Evolutionary conservation across 805 yeast genomes (phyloP), one percentile per base, ranked within the genome.

Genomic region (Ogataea nakhonphanomensis): DNA sequence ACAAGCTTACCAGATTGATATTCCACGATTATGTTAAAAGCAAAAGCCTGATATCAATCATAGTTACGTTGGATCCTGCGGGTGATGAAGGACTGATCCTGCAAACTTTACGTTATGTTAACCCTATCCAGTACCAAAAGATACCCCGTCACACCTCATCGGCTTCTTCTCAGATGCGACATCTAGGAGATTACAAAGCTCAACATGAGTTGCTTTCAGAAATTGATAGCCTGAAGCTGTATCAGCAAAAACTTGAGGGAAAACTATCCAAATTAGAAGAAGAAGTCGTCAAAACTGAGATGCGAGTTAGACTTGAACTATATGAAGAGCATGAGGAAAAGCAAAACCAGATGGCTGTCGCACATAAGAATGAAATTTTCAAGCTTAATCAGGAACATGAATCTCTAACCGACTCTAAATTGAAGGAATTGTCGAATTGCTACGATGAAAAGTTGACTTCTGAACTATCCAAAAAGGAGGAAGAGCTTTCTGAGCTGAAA

Each of bases 1-100:
- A 72, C 23, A 74, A 71, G 48, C 59, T 76, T 12, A 71, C 78
- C 3, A 69, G 77, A 47, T 47, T 76, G 26, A 58, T 77, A 3
- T 62, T 76, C 32, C 63, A 73, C 27, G 78, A 74, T 50, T 65
- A 64, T 35, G 62, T 66, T 25, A 60, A 61, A 35, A 48, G 49
- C 20, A 55, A 57, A 14, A 53, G 55, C 28, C 55, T 57, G 11
- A 55, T 70, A 6, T 54, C 57, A 3, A 57, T 69, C 15, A 47
- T 72, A 28, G 66, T 68, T 21, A 64, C 64, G 7, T 43, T 69
- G 9, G 72, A 71, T 51, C 65, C 69, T 5, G 53, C 51, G 34
- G 68, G 68, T 4, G 73, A 70, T 36, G 61, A 58, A 33, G 59
- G 59, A 11, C 36, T 55, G 13, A 53, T 54, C n/a, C 33, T 54